phyloP scores from a whole-genome alignment of 257 asterid species.

The Buddleja alternifolia region DNA sequence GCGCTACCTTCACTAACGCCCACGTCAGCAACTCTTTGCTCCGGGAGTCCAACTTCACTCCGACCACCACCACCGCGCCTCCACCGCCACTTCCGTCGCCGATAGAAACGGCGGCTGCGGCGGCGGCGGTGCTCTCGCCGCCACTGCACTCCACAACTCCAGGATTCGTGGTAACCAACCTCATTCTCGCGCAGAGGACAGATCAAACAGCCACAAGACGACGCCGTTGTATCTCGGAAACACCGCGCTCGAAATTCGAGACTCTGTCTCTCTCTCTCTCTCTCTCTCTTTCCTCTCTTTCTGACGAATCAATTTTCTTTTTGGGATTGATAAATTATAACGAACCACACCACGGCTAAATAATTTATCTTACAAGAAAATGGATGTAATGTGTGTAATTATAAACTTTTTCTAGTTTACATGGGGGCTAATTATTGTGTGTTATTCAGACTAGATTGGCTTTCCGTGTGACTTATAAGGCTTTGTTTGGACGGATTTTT shows the following conservation, averaged over 20 bases:
- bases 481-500: too few relatives aligned
- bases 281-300: constrained; percentile 18
- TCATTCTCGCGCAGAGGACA: constrained; percentile 38
- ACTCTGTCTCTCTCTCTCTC: constrained; percentile 27
- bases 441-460: constrained; percentile 2
- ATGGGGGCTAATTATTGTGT: constrained; percentile 18
- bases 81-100: constrained; percentile 34
- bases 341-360: constrained; percentile 24
- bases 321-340: constrained; percentile 25
- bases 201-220: constrained; percentile 29
- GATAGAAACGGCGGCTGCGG: constrained; percentile 14
- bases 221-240: constrained; percentile 21
- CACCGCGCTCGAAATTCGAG: constrained; percentile 14
- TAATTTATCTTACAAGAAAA: not conserved
- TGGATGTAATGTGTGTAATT: constrained; percentile 8
- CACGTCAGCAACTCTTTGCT: constrained; percentile 86
- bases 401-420: not conserved
- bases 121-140: constrained; percentile 27
- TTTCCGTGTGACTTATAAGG: not conserved
- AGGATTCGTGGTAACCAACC: constrained; percentile 32
- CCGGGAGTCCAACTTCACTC: constrained; percentile 70
- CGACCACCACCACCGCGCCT: constrained; percentile 73
- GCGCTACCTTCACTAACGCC: constrained; percentile 85
- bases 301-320: not conserved
- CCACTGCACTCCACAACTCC: constrained; percentile 35